These are phyloP conservation scores for Penicillium olsonii DNA, from an alignment of 2,329 filamentous ascomycete genomes.

Conservation along the genomic window DNA sequence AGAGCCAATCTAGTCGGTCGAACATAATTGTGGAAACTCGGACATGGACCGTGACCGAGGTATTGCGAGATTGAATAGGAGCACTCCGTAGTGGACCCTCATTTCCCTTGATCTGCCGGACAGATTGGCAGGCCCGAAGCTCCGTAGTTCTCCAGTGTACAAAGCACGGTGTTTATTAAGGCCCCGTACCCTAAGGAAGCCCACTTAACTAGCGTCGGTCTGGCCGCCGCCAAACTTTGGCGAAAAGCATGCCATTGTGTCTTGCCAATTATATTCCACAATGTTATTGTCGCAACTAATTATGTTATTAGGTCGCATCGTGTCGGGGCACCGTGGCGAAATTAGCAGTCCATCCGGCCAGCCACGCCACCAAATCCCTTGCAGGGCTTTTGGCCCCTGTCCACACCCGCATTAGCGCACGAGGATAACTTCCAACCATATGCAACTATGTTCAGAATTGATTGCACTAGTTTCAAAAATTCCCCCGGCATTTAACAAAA, in stretches of 20 bases:
- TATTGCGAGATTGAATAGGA: background rate
- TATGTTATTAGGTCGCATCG: background rate
- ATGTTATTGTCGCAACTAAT: too few relatives aligned
- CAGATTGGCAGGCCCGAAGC: too few relatives aligned
- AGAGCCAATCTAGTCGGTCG: conserved; percentile 29
- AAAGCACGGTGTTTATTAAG: too few relatives aligned
- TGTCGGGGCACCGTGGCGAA: background rate
- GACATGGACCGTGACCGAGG: conserved; percentile 26
- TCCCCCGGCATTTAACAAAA: background rate
- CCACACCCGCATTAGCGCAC: conserved; percentile 1
- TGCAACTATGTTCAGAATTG: background rate
- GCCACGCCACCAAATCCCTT: background rate
- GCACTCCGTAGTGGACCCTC: too few relatives aligned
- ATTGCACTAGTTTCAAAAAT: background rate
- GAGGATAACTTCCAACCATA: background rate
- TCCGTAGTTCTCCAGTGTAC: too few relatives aligned
- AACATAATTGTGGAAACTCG: conserved; percentile 30
- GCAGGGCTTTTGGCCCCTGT: background rate
- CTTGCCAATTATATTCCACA: too few relatives aligned
- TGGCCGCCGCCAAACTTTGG: too few relatives aligned
- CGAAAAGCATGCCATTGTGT: too few relatives aligned
- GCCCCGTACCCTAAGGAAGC: too few relatives aligned
- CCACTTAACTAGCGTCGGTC: too few relatives aligned
- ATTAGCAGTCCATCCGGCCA: background rate
- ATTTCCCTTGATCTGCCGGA: too few relatives aligned